Evolutionary conservation across 495 filamentous ascomycete genomes (phyloP).

Genomic region (Lichina pygmaea): DNA sequence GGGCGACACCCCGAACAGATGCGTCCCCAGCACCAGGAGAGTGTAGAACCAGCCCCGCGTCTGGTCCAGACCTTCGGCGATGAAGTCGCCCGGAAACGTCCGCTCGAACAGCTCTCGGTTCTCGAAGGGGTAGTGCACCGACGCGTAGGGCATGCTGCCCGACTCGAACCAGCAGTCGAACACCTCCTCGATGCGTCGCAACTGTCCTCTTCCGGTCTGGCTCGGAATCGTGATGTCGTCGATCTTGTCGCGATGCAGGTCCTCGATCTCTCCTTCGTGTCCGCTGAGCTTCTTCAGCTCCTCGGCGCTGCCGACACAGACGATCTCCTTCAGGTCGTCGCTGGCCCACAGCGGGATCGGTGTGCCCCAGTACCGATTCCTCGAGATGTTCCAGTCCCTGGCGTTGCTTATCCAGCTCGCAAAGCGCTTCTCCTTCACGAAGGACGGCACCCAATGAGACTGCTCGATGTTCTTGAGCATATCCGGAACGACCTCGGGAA

Average conservation of each 20-base stretch:
- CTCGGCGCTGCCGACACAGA: slow-evolving; percentile 65
- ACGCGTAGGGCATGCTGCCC: slow-evolving; percentile 90
- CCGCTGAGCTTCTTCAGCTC: slow-evolving; percentile 77
- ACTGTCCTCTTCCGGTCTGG: slow-evolving; percentile 59
- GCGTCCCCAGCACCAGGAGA: slow-evolving; percentile 64
- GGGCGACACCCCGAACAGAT: slow-evolving; percentile 67
- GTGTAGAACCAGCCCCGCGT: slow-evolving; percentile 98
- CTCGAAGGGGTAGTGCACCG: slow-evolving; percentile 84
- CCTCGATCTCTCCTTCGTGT: slow-evolving; percentile 58
- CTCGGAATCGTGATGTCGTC: slow-evolving; percentile 93
- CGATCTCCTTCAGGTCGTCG: slow-evolving; percentile 60
- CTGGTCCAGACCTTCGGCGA: slow-evolving; percentile 86
- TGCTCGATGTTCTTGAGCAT: slow-evolving; percentile 76
- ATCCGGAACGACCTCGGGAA: slow-evolving; percentile 57
- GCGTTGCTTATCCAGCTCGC: slow-evolving; percentile 69
- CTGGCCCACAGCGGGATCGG: slow-evolving; percentile 83
- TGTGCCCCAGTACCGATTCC: slow-evolving; percentile 94
- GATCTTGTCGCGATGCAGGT: slow-evolving; percentile 84
- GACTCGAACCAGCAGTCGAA: slow-evolving; percentile 97
- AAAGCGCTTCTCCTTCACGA: slow-evolving; percentile 83
- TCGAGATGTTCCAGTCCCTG: slow-evolving; percentile 91
- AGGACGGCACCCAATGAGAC: slow-evolving; percentile 81
- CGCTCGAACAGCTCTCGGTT: slow-evolving; percentile 60
- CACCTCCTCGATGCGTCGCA: slow-evolving; percentile 67
- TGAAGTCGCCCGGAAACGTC: slow-evolving; percentile 84